Evolutionary conservation across 768 basidiomycete genomes (phyloP).

Genomic region (Boletus insuetus): DNA sequence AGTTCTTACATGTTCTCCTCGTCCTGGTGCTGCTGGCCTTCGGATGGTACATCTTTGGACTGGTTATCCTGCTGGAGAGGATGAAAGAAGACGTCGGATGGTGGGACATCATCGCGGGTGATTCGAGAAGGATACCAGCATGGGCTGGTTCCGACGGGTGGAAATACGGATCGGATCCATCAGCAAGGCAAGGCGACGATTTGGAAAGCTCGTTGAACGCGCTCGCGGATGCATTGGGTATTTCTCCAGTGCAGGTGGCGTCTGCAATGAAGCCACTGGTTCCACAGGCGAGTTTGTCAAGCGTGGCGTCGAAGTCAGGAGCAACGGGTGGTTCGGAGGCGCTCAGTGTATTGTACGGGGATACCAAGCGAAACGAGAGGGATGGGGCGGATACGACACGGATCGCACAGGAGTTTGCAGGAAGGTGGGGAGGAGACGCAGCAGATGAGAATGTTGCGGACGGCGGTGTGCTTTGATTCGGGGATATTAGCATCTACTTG

Average conservation of each 20-base stretch:
- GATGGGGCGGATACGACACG: neutral
- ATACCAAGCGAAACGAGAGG: neutral
- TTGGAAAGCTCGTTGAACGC: constrained; percentile 59
- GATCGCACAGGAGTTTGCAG: neutral
- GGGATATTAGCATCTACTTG: too few species aligned
- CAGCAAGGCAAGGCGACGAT: constrained; percentile 14
- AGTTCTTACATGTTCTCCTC: constrained; percentile 50
- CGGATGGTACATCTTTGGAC: constrained; percentile 51
- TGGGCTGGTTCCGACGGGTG: constrained; percentile 1
- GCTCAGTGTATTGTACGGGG: constrained; percentile 33
- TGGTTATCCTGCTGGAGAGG: constrained; percentile 45
- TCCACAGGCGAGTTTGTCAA: constrained; percentile 58
- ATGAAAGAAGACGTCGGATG: constrained; percentile 52
- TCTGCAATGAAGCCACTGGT: constrained; percentile 59
- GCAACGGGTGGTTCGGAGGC: constrained; percentile 46
- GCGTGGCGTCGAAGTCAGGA: constrained; percentile 40
- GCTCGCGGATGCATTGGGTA: constrained; percentile 60
- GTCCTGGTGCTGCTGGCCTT: constrained; percentile 40
- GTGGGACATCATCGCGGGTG: constrained; percentile 39
- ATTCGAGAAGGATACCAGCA: neutral
- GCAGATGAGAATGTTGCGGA: neutral
- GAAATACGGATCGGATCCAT: constrained; percentile 5
- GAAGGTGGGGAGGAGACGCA: neutral
- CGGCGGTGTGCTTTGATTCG: neutral
- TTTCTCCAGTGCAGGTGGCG: constrained; percentile 59